Percentiles rank a stretch among this genome's conserved stretches.
Conservation (phyloP, 768 basidiomycete species). For the Russula vinacea region DNA sequence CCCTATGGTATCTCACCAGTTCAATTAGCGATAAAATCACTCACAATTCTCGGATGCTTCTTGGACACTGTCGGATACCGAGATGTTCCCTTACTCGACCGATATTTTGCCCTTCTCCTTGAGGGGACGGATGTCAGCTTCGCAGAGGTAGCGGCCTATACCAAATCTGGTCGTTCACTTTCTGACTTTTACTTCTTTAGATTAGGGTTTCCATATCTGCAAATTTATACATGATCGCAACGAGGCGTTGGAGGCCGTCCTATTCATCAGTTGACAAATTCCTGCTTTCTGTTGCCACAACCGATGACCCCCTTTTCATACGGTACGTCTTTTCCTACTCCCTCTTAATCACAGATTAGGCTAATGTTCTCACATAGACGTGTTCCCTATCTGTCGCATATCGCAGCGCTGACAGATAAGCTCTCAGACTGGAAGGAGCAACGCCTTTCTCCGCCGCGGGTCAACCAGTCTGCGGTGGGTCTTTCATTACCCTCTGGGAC, state of each 20-base stretch:
- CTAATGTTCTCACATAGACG: constrained; percentile 40
- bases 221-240: constrained; percentile 26
- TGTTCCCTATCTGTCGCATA: constrained; percentile 52
- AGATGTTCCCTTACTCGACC: constrained; percentile 63
- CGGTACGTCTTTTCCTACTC: constrained; percentile 14
- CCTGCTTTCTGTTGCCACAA: constrained; percentile 16
- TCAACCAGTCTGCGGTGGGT: constrained; percentile 71
- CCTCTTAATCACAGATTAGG: not conserved
- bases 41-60: constrained; percentile 62
- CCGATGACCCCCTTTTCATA: constrained; percentile 28
- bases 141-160: constrained; percentile 58
- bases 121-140: constrained; percentile 77
- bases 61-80: constrained; percentile 64
- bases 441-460: constrained; percentile 80
- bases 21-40: constrained; percentile 66
- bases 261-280: constrained; percentile 25
- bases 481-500: constrained; percentile 2
- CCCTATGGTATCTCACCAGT: constrained; percentile 10
- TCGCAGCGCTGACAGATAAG: constrained; percentile 54
- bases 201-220: constrained; percentile 21
- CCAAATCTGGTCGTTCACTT: not conserved
- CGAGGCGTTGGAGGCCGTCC: constrained; percentile 26
- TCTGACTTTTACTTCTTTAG: constrained; percentile 1
- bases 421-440: constrained; percentile 70
- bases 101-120: constrained; percentile 68